phyloP scores from a whole-genome alignment of 2,329 filamentous ascomycete genomes.

The Drechslera avenae region DNA sequence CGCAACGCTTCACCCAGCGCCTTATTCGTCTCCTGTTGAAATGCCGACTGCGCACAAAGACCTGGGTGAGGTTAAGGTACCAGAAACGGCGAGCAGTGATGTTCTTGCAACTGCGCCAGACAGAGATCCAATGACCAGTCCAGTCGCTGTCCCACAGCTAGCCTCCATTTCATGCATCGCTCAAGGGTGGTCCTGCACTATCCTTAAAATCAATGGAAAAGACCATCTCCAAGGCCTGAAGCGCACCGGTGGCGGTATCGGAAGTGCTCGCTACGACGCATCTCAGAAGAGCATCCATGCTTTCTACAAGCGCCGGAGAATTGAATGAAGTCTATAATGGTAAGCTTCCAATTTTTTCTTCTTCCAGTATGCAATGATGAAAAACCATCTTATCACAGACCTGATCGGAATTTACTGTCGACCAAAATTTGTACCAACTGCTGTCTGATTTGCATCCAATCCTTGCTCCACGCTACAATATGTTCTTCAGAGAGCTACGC shows the following conservation, averaged over 20 bases:
- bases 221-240: conserved; percentile 75
- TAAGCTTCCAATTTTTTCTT: conserved; percentile 29
- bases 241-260: conserved; percentile 81
- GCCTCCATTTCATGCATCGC: conserved; percentile 19
- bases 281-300: conserved; percentile 75
- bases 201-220: conserved; percentile 70
- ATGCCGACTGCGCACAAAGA: conserved; percentile 1
- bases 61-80: background rate
- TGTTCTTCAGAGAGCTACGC: background rate
- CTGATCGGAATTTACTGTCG: conserved; percentile 80
- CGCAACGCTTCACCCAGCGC: background rate
- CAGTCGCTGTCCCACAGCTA: background rate
- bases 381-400: conserved; percentile 73
- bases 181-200: conserved; percentile 54
- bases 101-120: too few relatives aligned
- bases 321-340: conserved; percentile 36
- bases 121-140: background rate
- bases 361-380: conserved; percentile 55
- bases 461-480: background rate
- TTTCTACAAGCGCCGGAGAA: conserved; percentile 71
- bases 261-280: conserved; percentile 75
- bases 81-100: background rate
- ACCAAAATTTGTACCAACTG: conserved; percentile 76
- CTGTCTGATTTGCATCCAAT: conserved; percentile 66
- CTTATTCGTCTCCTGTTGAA: conserved; percentile 2